These are phyloP conservation scores for Pouteria campechiana DNA, from an alignment of 179 eudicot genomes.

Conservation along the genomic window DNA sequence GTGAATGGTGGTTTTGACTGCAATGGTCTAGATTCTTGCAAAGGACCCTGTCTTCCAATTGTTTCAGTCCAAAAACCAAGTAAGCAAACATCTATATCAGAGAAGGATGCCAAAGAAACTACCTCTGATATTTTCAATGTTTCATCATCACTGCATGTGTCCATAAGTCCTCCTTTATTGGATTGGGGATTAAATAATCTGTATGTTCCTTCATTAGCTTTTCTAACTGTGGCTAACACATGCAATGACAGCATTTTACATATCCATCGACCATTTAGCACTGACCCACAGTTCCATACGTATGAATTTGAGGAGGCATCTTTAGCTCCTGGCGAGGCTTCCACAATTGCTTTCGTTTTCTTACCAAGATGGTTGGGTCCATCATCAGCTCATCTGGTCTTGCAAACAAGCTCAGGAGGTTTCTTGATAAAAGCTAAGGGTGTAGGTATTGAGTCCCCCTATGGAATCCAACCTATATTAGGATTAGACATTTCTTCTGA, in stretches of 20 bases:
- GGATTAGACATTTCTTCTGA: conserved; percentile 35
- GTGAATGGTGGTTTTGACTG: conserved; percentile 10
- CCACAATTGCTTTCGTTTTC: conserved; percentile 57
- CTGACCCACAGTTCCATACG: conserved; percentile 69
- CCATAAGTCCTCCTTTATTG: conserved; percentile 43
- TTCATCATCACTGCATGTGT: conserved; percentile 35
- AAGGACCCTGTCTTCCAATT: conserved; percentile 19
- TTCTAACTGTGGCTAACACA: conserved; percentile 38
- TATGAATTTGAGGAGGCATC: conserved; percentile 49
- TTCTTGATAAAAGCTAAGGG: conserved; percentile 66
- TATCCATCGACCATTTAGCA: conserved; percentile 63
- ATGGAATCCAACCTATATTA: conserved; percentile 33
- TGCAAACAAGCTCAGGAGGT: conserved; percentile 86
- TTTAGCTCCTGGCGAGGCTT: conserved; percentile 69
- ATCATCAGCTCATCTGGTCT: conserved; percentile 56
- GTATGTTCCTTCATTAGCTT: conserved; percentile 51
- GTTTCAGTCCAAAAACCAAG: conserved; percentile 11
- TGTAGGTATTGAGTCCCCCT: conserved; percentile 57
- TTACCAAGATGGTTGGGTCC: conserved; percentile 54
- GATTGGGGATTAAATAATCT: conserved; percentile 66
- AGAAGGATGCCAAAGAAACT: conserved; percentile 18
- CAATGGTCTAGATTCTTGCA: conserved; percentile 24
- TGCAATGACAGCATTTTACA: conserved; percentile 30
- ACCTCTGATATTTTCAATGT: conserved; percentile 23
- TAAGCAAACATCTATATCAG: conserved; percentile 11